Evolutionary conservation across 306 rosid genomes (phyloP).

Genomic region (Rubus parviflorus): DNA sequence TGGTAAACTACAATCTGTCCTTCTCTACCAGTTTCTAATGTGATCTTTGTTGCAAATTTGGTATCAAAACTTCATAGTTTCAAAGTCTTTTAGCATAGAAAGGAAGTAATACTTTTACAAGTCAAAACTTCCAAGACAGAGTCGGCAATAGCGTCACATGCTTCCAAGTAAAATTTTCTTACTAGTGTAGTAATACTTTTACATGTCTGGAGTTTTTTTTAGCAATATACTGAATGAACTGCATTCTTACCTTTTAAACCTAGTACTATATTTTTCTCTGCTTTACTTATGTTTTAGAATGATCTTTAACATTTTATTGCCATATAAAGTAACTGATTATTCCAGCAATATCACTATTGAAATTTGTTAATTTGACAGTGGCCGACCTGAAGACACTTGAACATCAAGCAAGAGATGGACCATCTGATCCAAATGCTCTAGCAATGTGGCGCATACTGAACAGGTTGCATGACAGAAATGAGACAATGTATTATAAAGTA

Average conservation of each 20-base stretch:
- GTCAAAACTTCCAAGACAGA: too few species aligned
- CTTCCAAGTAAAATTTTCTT: neutral
- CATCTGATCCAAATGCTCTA: conserved; percentile 91
- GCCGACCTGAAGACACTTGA: conserved; percentile 87
- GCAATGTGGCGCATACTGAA: conserved; percentile 99
- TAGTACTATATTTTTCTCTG: neutral
- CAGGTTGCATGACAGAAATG: conserved; percentile 96
- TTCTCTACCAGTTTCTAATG: too few species aligned
- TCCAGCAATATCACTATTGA: conserved; percentile 1
- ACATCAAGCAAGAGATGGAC: conserved; percentile 97
- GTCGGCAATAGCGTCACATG: too few species aligned
- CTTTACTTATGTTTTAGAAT: neutral
- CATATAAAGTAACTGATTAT: neutral
- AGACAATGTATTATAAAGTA: conserved; percentile 95
- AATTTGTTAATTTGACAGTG: conserved; percentile 53
- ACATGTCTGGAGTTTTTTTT: neutral
- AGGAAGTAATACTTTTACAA: too few species aligned
- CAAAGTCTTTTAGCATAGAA: too few species aligned
- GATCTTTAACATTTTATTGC: neutral
- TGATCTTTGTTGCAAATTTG: too few species aligned
- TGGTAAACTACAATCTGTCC: neutral
- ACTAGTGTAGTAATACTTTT: neutral
- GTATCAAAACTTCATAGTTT: too few species aligned
- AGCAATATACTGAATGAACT: neutral
- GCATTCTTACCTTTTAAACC: neutral